Percentiles rank a stretch among this genome's conserved stretches.
phyloP scores from a whole-genome alignment of 2,329 filamentous ascomycete genomes.

The Aspergillus oerlinghausenensis region DNA sequence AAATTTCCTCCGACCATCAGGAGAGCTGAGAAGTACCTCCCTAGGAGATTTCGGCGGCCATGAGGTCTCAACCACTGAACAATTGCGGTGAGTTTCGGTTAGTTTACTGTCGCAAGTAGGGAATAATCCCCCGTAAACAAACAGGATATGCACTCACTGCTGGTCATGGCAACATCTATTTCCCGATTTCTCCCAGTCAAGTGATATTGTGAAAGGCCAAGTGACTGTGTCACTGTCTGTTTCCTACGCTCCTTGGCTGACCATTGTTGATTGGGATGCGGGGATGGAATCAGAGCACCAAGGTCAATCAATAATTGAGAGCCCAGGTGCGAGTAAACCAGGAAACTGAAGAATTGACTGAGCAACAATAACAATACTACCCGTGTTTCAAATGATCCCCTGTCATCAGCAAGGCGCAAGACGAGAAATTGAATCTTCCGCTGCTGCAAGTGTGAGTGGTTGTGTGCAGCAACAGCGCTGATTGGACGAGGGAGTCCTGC shows the following conservation, averaged over 20 bases:
- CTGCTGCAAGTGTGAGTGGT: conserved; percentile 6
- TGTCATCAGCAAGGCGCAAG: conserved; percentile 6
- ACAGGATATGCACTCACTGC: conserved; percentile 16
- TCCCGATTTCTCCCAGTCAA: background rate
- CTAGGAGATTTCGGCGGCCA: conserved; percentile 63
- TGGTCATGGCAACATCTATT: conserved; percentile 13
- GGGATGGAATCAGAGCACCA: background rate
- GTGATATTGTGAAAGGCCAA: background rate
- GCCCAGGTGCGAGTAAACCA: background rate
- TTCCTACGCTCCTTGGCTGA: background rate
- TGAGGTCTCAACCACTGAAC: conserved; percentile 40
- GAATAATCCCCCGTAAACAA: background rate
- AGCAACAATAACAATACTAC: conserved; percentile 3
- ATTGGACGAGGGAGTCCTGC: conserved; percentile 23
- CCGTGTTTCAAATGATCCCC: background rate
- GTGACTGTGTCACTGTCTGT: background rate
- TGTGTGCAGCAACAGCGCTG: conserved; percentile 1
- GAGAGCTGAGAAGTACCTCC: conserved; percentile 63
- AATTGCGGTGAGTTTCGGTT: conserved; percentile 6
- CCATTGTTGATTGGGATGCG: background rate
- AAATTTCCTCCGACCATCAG: conserved; percentile 72
- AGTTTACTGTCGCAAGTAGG: conserved; percentile 1
- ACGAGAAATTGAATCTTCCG: conserved; percentile 18
- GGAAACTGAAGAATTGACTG: background rate
- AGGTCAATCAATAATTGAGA: background rate